A percentile compares a stretch with the other conserved stretches of the same genome.
Evolutionary conservation across 176 grass and related monocot species (phyloP).

Genomic region (Thalia dealbata): DNA sequence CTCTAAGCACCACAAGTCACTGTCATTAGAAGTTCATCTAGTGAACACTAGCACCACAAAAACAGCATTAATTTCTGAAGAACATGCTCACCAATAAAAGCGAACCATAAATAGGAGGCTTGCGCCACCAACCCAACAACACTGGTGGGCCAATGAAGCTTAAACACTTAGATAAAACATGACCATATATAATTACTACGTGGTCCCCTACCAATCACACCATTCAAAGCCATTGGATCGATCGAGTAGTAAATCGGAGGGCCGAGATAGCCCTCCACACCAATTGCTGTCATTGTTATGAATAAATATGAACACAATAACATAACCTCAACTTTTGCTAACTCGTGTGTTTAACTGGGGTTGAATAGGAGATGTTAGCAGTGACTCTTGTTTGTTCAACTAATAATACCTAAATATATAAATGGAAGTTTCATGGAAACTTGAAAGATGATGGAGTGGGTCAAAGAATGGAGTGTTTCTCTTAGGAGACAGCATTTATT

Average conservation of each 20-base stretch:
- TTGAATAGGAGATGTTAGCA: background rate
- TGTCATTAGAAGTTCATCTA: slow-evolving; percentile 12
- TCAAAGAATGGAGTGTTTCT: background rate
- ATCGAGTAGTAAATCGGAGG: background rate
- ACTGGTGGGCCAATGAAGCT: background rate
- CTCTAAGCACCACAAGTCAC: slow-evolving; percentile 31
- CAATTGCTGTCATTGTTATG: background rate
- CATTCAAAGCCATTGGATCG: background rate
- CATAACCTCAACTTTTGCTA: background rate
- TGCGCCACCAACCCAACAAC: background rate
- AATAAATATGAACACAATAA: background rate
- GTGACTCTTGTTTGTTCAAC: background rate
- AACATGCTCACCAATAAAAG: background rate
- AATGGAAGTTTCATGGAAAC: background rate
- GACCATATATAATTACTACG: background rate
- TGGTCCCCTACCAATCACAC: background rate
- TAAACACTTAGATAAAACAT: background rate
- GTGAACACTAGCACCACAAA: background rate
- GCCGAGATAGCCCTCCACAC: background rate
- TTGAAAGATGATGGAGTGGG: background rate
- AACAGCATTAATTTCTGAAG: background rate
- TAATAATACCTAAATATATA: background rate
- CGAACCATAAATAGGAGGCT: background rate
- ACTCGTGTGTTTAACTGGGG: background rate
- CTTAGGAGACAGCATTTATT: background rate